Percentiles rank a stretch among this genome's conserved stretches.
Evolutionary conservation across 176 grass and related monocot genomes (phyloP).

Genomic region (Carex myosuroides): DNA sequence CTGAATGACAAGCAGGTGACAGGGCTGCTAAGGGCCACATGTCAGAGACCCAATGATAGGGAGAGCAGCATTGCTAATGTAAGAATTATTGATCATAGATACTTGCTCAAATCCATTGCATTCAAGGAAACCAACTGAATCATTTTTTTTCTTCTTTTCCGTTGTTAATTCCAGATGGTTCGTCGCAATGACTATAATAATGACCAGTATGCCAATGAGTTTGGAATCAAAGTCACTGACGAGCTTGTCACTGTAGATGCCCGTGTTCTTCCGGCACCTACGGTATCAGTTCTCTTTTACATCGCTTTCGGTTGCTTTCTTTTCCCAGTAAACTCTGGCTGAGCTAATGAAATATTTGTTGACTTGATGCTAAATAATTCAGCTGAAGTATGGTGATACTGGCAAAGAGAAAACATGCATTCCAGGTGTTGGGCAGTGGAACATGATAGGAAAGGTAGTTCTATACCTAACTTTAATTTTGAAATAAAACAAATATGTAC

Average conservation of each 20-base stretch:
- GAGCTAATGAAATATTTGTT: not conserved
- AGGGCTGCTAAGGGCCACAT: slow-evolving; percentile 55
- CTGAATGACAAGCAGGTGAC: slow-evolving; percentile 76
- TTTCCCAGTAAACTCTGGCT: not conserved
- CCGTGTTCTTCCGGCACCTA: slow-evolving; percentile 48
- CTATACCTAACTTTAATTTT: not conserved
- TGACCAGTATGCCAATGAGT: slow-evolving; percentile 36
- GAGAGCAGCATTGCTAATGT: slow-evolving; percentile 60
- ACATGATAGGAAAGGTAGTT: slow-evolving; percentile 75
- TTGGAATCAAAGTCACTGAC: slow-evolving; percentile 39
- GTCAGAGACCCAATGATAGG: slow-evolving; percentile 62
- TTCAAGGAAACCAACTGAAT: not conserved
- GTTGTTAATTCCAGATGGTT: slow-evolving; percentile 47
- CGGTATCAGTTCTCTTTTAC: slow-evolving; percentile 25
- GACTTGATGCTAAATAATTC: slow-evolving; percentile 21
- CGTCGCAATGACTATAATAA: slow-evolving; percentile 38
- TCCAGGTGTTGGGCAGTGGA: slow-evolving; percentile 59
- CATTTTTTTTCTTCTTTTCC: slow-evolving; percentile 6
- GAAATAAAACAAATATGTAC: not conserved
- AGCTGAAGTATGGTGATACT: slow-evolving; percentile 64
- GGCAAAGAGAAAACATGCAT: slow-evolving; percentile 53
- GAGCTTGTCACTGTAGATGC: slow-evolving; percentile 41
- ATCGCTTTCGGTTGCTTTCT: not conserved
- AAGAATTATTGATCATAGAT: slow-evolving; percentile 17
- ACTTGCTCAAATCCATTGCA: not conserved